These are phyloP conservation scores for Aspergillus sclerotioniger DNA, from an alignment of 495 filamentous ascomycete species.

Conservation along the genomic window DNA sequence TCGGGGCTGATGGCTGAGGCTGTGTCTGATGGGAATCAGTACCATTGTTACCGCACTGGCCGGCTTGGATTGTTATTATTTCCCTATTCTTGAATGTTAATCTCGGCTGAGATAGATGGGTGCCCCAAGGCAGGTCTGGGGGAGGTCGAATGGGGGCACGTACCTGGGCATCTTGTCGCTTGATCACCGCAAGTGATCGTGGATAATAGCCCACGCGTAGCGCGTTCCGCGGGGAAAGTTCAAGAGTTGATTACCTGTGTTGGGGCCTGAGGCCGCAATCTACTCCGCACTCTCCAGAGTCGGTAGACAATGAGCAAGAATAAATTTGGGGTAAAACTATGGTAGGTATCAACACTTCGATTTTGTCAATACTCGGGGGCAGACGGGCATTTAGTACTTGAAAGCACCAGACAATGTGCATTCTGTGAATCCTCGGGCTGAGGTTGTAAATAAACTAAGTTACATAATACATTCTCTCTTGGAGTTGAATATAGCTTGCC, in stretches of 20 bases:
- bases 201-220: constrained; percentile 34
- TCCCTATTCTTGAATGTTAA: constrained; percentile 56
- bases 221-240: constrained; percentile 40
- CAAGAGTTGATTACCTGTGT: constrained; percentile 10
- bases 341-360: too few relatives aligned
- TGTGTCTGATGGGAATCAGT: constrained; percentile 28
- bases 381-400: too few relatives aligned
- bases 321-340: too few relatives aligned
- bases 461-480: background rate
- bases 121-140: background rate
- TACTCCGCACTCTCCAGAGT: background rate
- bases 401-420: background rate
- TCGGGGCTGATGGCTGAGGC: constrained; percentile 9
- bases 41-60: constrained; percentile 99
- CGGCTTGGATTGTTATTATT: constrained; percentile 98
- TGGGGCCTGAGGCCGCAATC: constrained; percentile 31
- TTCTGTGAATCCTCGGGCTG: background rate
- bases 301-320: background rate
- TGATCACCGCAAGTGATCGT: constrained; percentile 26
- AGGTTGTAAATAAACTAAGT: background rate
- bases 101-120: background rate
- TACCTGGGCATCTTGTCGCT: constrained; percentile 47
- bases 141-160: constrained; percentile 7
- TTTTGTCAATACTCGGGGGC: too few relatives aligned
- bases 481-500: background rate